Base-by-base conservation (phyloP, 495 filamentous ascomycete species). In the Viridothelium virens region DNA sequence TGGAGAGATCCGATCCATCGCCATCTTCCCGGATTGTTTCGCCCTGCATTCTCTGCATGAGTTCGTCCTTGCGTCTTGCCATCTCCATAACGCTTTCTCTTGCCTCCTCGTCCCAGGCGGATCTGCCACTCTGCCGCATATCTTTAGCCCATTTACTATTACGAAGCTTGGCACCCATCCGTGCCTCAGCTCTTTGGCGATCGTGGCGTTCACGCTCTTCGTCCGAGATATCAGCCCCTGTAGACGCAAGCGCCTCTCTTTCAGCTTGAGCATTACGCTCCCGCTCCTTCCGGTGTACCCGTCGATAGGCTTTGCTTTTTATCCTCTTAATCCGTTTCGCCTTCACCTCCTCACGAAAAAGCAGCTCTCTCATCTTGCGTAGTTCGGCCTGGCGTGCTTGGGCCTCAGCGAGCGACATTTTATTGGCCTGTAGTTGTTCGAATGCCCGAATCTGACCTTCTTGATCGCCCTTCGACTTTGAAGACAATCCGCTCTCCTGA, bases 291-390 rank as follows among this genome's bases (percentile, higher is more conserved):
- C 94, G 87, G 74, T 97, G 95, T 33, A 97, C 87, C 62, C 92
- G 86, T 18, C 91, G 87, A 72, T 92, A 98, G 0, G 91, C 84
- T 72, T 96, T 97, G 71, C 88, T 92, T 80, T 98, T 98, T 74
- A 98, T 98, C 79, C 97, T 97, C 76, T 96, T 96, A 75, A 98
- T 89, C 2, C 94, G 87, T 77, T 93, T 96, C 3, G 91, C 84
- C 63, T 91, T 86, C 0, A 87, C 84, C 75, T 96, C 89, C 74
- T 98, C 95, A n/a, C 93, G 83, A 66, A 95, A 96, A 61, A 96
- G 79, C 4, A 97, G 77, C 69, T 97, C 94, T 65, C 95, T 80
- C 64, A 89, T 85, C 69, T 84, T 87, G 10, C 92, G 86, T 38
- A 95, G 82, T 71, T 96, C 87, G 7, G 86, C 86, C 41, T 86